A percentile compares a stretch with the other conserved stretches of the same genome.
Conservation (phyloP, 176 grass and related monocot species). For the Aechmea fasciata region DNA sequence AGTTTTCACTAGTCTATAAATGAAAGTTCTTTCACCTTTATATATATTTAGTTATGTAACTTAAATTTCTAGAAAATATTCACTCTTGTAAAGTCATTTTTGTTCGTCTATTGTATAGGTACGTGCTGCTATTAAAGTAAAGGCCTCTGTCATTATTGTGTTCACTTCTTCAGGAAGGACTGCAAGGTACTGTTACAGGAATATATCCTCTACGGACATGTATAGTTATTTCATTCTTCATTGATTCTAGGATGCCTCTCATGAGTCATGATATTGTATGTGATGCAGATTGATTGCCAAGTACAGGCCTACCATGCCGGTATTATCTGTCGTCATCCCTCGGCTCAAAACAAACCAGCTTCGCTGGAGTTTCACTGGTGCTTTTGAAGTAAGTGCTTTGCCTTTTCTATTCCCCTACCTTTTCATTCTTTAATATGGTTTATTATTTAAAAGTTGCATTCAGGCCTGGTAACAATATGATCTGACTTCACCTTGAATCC, state of each 20-base stretch:
- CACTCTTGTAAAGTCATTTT: background rate
- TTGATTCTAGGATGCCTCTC: background rate
- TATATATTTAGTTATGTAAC: background rate
- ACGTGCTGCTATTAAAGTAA: conserved; percentile 95
- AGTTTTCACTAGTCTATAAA: background rate
- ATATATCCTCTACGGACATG: background rate
- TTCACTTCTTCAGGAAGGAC: conserved; percentile 98
- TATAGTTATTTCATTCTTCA: background rate
- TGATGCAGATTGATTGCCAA: conserved; percentile 77
- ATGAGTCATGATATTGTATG: background rate
- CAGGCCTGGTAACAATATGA: background rate
- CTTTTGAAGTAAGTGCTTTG: conserved; percentile 61
- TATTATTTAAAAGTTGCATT: background rate
- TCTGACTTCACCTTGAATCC: background rate
- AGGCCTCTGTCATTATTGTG: conserved; percentile 91
- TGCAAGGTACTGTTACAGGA: conserved; percentile 50
- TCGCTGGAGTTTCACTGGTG: conserved; percentile 92
- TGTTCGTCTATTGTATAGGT: conserved; percentile 33
- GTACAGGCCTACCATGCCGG: conserved; percentile 96
- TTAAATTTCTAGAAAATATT: background rate
- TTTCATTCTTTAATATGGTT: background rate
- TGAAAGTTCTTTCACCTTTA: background rate
- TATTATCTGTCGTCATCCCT: conserved; percentile 95
- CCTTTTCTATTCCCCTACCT: background rate
- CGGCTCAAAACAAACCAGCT: conserved; percentile 97